Conservation (phyloP, 768 basidiomycete genomes). For the Porphyrellus cyaneotinctus region DNA sequence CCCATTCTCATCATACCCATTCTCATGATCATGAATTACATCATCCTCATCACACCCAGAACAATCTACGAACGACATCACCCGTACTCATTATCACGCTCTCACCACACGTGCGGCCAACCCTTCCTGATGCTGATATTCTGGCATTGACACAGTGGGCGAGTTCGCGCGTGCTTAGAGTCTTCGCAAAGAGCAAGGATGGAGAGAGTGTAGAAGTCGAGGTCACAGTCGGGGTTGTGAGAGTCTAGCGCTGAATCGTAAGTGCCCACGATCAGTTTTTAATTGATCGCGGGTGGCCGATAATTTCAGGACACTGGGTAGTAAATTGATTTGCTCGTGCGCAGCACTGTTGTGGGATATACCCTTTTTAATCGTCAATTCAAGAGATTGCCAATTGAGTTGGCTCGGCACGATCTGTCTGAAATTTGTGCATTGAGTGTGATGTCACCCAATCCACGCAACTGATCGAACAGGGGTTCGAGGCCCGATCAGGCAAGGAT, state of each 20-base stretch:
- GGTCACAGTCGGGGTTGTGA: slow-evolving; percentile 71
- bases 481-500: slow-evolving; percentile 3
- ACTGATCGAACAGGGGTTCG: neutral
- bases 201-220: slow-evolving; percentile 44
- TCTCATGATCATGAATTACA: slow-evolving; percentile 1
- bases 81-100: slow-evolving; percentile 69
- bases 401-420: slow-evolving; percentile 3
- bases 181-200: slow-evolving; percentile 39
- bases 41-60: neutral
- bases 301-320: slow-evolving; percentile 7
- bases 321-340: slow-evolving; percentile 6
- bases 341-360: slow-evolving; percentile 12
- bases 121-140: slow-evolving; percentile 67
- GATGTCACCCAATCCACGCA: slow-evolving; percentile 16
- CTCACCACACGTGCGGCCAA: slow-evolving; percentile 67
- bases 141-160: slow-evolving; percentile 72
- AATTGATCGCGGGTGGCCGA: neutral
- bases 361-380: slow-evolving; percentile 11
- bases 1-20: neutral
- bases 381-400: slow-evolving; percentile 1
- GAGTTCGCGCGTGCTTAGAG: slow-evolving; percentile 59
- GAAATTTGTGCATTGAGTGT: slow-evolving; percentile 1
- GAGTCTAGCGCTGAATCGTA: slow-evolving; percentile 38
- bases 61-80: slow-evolving; percentile 14
- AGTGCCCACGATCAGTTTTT: slow-evolving; percentile 4